Conservation (phyloP, 208 protist genomes). For the Phytomonas francai region DNA sequence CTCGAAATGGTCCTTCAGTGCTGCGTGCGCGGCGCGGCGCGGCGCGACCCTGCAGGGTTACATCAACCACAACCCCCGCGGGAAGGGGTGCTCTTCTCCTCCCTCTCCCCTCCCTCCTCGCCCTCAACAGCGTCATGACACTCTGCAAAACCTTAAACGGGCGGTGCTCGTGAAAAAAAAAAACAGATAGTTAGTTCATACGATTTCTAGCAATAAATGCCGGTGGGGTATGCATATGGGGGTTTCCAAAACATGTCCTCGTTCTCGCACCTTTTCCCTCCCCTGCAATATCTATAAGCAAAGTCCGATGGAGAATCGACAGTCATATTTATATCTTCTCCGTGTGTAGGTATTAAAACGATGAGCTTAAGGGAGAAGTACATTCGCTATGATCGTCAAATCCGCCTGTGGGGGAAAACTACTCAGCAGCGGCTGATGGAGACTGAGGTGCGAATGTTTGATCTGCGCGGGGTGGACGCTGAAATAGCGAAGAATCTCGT, state of each 20-base stretch:
- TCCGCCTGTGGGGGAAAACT: conserved; percentile 88
- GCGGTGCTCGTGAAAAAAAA: conserved; percentile 20
- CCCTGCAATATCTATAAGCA: neutral
- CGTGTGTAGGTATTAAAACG: neutral
- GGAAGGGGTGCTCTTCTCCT: neutral
- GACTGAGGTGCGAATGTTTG: conserved; percentile 46
- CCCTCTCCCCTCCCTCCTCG: too few species aligned
- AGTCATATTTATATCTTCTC: neutral
- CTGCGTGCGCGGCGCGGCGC: too few species aligned
- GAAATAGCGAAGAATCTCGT: conserved; percentile 90
- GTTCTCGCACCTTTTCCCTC: neutral
- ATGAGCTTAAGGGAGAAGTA: conserved; percentile 28
- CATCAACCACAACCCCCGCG: neutral
- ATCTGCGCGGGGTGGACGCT: conserved; percentile 40
- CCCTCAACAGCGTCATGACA: neutral
- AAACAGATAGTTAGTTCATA: neutral
- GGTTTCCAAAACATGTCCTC: neutral
- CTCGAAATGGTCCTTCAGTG: neutral
- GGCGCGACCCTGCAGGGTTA: neutral
- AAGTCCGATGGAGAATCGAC: neutral
- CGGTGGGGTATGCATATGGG: neutral
- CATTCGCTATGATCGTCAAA: conserved; percentile 90
- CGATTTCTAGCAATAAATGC: neutral
- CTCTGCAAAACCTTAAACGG: conserved; percentile 29
- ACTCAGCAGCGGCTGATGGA: conserved; percentile 79